phyloP scores from a whole-genome alignment of 108 stramenopile species.

The Licmophora abbreviata region DNA sequence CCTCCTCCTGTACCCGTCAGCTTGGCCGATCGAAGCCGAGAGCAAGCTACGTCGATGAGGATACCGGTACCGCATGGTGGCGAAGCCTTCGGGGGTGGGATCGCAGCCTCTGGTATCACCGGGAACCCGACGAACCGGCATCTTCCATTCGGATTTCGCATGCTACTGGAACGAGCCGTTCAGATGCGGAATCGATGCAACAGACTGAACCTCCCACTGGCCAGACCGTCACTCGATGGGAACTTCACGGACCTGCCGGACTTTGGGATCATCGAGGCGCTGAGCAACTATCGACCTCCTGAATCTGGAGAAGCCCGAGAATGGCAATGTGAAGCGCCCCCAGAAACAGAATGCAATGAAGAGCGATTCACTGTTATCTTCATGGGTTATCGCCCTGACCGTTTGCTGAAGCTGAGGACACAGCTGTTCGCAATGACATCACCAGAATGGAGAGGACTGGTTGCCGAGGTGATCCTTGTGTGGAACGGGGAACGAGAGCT shows the following conservation, averaged over 20 bases:
- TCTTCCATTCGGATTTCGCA: constrained; percentile 2
- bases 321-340: constrained; percentile 39
- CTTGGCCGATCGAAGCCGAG: no score
- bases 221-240: not conserved
- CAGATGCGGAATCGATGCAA: not conserved
- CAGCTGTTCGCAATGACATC: constrained; percentile 27
- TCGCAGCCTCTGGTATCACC: not conserved
- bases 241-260: constrained; percentile 18
- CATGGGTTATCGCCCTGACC: constrained; percentile 55
- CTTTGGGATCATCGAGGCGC: constrained; percentile 36
- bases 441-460: constrained; percentile 10
- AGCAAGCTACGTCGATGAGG: no score
- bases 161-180: constrained; percentile 7
- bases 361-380: constrained; percentile 46
- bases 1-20: no score
- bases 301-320: constrained; percentile 5
- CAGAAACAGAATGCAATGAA: constrained; percentile 40
- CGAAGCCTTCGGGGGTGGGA: not conserved
- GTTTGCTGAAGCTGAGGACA: constrained; percentile 22
- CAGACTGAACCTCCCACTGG: not conserved
- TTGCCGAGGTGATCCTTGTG: constrained; percentile 65
- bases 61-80: not conserved
- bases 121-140: not conserved
- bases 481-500: constrained; percentile 71
- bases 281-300: constrained; percentile 8